Percentiles rank a stretch among this genome's conserved stretches.
phyloP scores from a whole-genome alignment of 148 eudicot genomes.

The Mesembryanthemum crystallinum region DNA sequence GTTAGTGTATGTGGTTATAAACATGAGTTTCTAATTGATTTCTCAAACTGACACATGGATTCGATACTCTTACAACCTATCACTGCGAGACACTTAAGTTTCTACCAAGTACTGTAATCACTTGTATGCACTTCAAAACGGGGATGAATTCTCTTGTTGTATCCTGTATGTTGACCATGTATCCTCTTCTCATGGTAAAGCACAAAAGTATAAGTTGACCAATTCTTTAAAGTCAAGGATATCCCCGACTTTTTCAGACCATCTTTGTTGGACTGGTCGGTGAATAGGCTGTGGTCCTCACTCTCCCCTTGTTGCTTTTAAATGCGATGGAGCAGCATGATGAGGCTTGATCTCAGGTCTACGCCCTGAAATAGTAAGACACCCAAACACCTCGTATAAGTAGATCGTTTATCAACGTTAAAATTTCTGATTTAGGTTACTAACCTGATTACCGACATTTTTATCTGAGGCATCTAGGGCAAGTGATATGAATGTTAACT shows the following conservation, averaged over 20 bases:
- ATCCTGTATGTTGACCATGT: not conserved
- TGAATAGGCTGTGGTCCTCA: too few relatives aligned
- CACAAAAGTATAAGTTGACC: not conserved
- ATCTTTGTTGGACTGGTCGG: too few relatives aligned
- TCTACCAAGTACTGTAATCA: not conserved
- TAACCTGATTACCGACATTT: not conserved
- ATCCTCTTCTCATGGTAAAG: not conserved
- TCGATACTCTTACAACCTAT: not conserved
- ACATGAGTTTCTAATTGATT: not conserved
- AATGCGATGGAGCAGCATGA: too few relatives aligned
- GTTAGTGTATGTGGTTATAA: conserved; percentile 36
- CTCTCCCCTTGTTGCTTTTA: too few relatives aligned
- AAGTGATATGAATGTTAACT: not conserved
- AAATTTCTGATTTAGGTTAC: too few relatives aligned
- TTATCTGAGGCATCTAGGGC: not conserved
- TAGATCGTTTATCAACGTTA: not conserved
- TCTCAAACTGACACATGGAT: not conserved
- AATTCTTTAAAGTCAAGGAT: too few relatives aligned
- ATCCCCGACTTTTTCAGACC: too few relatives aligned
- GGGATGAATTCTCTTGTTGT: not conserved
- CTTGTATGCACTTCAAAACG: not conserved
- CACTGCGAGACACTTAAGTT: not conserved
- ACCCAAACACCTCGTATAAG: too few relatives aligned
- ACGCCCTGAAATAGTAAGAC: too few relatives aligned
- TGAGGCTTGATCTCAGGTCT: too few relatives aligned